Base-by-base conservation (phyloP, 371 early-diverging fungal genomes). In the Haplosporangium sp. region DNA sequence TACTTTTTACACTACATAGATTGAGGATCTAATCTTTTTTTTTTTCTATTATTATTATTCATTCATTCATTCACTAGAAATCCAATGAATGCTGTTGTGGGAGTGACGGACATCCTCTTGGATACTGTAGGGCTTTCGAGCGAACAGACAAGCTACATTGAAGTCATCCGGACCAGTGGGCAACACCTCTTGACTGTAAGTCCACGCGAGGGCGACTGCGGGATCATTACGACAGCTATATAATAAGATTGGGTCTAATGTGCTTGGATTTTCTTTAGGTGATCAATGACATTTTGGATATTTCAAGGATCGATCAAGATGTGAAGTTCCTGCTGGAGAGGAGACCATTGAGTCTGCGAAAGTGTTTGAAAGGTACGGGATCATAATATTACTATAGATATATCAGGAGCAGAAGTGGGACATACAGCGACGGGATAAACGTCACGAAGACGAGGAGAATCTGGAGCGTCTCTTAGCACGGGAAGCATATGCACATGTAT, bases 1-100 rank as follows among this genome's bases (percentile, higher is more conserved):
- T 45, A 3, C 11, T 45, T 38, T 38, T 29, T 29, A 29, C 29
- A 29, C 29, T 46, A 8, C 16, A 38, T 13, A 29, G 51, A 37
- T 6, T 21, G 36, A 52, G 42, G 11, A 21, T 43, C 51, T 41
- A 18, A 48, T 8, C n/a, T 5, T 60, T 18, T 47, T 59, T 18
- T n/a, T 51, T n/a, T 29, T 29, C 1, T 29, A 29, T 29, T n/a
- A n/a, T n/a, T n/a, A n/a, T n/a, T n/a, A n/a, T n/a, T n/a, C n/a
- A n/a, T n/a, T n/a, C n/a, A n/a, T n/a, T n/a, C n/a, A 12, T 43
- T n/a, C 29, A 29, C 36, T 59, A 72, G 72, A 29, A 88, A 86
- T 14, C 88, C 88, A 11, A 88, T 88, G 88, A 87, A 86, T 71
- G 88, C 88, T 7, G 88, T 88, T 36, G 87, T 88, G 56, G 88